Evolutionary conservation across 139 green algal species (phyloP), one percentile per base, ranked within the genome.

Genomic region (Chlamydomonas sphaeroides): DNA sequence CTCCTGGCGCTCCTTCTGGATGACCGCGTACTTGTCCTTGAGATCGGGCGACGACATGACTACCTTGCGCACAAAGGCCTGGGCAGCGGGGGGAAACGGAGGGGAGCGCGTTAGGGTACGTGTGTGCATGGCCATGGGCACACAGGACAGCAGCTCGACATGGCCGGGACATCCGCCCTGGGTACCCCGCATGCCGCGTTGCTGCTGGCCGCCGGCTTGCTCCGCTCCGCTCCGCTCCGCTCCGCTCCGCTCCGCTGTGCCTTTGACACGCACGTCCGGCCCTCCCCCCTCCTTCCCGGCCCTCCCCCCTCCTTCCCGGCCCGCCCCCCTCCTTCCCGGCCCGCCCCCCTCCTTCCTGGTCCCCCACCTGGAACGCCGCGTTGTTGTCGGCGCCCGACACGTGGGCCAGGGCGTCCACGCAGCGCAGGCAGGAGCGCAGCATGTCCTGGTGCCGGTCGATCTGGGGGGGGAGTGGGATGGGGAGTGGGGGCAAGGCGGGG

Each of bases 391-490:
- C 76, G 33, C 87, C 88, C 6, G 88, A 90, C 38, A 99, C 89
- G 48, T 81, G 84, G 28, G 85, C 88, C 65, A 99, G 70, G 5
- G 94, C 89, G 32, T 97, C 89, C 10, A 99, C 86, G 6, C 91
- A 93, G 15, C 95, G 88, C 68, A 99, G 90, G 80, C 93, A 97
- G 82, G 88, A 95, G 68, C 95, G 92, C 62, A 99, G 84, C 94
- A 99, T 94, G 87, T 99, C 97, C 70, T 99, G 95, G 80, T 99
- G 95, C 8, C 97, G 95, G 88, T 99, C 97, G 41, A 98, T 87
- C 92, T 95, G 86, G 23, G 38, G 18, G 17, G n/a, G n/a, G n/a
- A 0, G 1, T 3, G 45, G 45, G 45, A 14, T 53, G 14, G 45
- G 45, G 45, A 53, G n/a, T n/a, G n/a, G n/a, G n/a, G n/a, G n/a